Percentiles rank a stretch among this genome's conserved stretches.
Conservation (phyloP, 163 green algal genomes). For the Coccomyxa subellipsoidea region DNA sequence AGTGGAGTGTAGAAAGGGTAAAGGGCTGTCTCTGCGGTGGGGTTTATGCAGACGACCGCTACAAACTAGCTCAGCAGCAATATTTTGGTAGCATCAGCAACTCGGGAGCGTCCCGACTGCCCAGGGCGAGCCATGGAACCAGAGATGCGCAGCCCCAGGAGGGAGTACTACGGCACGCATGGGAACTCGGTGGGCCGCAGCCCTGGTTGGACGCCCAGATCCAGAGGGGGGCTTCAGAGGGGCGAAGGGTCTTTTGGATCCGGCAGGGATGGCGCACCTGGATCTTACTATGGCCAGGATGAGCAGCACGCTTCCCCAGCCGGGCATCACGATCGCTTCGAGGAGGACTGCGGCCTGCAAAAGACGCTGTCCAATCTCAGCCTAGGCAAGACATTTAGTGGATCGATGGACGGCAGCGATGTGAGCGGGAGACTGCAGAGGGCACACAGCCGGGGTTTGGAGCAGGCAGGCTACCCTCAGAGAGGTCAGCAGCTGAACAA, state of each 20-base stretch:
- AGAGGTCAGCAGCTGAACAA: background rate
- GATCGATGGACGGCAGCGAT: slow-evolving; percentile 2
- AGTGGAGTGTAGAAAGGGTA: background rate
- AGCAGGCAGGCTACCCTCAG: slow-evolving; percentile 1
- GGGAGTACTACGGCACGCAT: background rate
- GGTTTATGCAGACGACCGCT: background rate
- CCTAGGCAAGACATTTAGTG: background rate
- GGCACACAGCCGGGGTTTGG: background rate
- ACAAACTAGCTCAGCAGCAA: background rate
- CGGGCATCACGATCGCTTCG: slow-evolving; percentile 1
- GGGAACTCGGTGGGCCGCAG: background rate
- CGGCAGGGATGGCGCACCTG: background rate
- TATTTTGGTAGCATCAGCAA: background rate
- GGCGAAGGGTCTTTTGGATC: background rate
- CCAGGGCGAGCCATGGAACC: background rate
- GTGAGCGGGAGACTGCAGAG: background rate
- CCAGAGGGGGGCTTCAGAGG: background rate
- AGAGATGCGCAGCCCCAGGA: background rate
- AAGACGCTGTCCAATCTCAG: background rate
- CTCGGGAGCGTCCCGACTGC: background rate
- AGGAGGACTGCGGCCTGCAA: background rate
- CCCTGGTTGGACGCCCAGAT: background rate
- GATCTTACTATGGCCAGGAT: background rate
- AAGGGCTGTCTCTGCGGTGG: background rate
- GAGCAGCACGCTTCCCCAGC: background rate